phyloP scores from a whole-genome alignment of 768 basidiomycete genomes.

The Coprinellus micaceus region DNA sequence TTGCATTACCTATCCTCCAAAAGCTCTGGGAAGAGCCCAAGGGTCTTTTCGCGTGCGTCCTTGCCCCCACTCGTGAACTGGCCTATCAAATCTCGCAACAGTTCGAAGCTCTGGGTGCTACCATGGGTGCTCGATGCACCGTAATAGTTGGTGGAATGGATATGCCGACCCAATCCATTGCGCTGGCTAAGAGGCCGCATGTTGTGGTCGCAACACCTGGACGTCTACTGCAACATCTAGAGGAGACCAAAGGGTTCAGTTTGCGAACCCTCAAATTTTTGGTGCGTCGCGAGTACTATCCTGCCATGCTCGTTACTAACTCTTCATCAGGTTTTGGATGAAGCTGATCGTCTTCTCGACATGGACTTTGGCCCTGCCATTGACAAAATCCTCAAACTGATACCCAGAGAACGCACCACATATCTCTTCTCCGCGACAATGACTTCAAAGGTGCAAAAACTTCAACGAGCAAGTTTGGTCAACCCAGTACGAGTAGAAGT shows the following conservation, averaged over 20 bases:
- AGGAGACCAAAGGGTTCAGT: slow-evolving; percentile 96
- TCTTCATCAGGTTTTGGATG: slow-evolving; percentile 84
- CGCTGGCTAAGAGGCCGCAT: slow-evolving; percentile 91
- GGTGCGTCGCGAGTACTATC: slow-evolving; percentile 41
- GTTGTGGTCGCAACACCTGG: slow-evolving; percentile 95
- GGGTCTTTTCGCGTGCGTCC: slow-evolving; percentile 87
- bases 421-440: slow-evolving; percentile 98
- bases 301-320: not conserved
- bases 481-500: slow-evolving; percentile 96
- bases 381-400: slow-evolving; percentile 92
- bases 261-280: slow-evolving; percentile 82
- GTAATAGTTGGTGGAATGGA: slow-evolving; percentile 97
- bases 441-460: slow-evolving; percentile 96
- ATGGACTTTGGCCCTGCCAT: slow-evolving; percentile 96
- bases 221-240: slow-evolving; percentile 87
- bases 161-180: slow-evolving; percentile 84
- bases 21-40: slow-evolving; percentile 95
- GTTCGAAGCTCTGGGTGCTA: slow-evolving; percentile 85
- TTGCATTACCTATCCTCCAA: slow-evolving; percentile 93
- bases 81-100: slow-evolving; percentile 98
- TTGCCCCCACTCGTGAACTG: slow-evolving; percentile 97
- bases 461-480: slow-evolving; percentile 88
- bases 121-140: slow-evolving; percentile 88
- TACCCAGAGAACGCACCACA: slow-evolving; percentile 91
- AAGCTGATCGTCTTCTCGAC: slow-evolving; percentile 92